These are phyloP conservation scores for Trametes sp. DNA, from an alignment of 1,284 basidiomycete genomes.

Conservation along the genomic window DNA sequence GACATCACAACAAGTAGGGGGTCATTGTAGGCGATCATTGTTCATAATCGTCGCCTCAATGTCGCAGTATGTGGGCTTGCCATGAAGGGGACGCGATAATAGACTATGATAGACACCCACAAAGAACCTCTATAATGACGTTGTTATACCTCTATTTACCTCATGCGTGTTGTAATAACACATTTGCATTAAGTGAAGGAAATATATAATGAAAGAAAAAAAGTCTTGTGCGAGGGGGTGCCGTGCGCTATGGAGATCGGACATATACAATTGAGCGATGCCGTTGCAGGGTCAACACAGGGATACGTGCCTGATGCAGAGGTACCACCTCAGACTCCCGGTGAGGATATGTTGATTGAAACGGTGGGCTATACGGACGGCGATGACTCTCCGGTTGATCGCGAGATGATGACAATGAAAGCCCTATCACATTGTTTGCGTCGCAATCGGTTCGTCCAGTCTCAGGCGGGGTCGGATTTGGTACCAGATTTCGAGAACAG, in stretches of 20 bases:
- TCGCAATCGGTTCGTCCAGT: conserved; percentile 9
- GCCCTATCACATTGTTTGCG: conserved; percentile 19
- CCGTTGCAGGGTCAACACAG: neutral
- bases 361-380: conserved; percentile 9
- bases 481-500: conserved; percentile 24
- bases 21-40: too few species aligned
- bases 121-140: too few species aligned
- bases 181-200: too few species aligned
- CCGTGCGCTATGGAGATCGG: neutral
- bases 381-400: neutral
- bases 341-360: conserved; percentile 2
- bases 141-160: too few species aligned
- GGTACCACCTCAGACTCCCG: neutral
- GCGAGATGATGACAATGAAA: conserved; percentile 14
- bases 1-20: too few species aligned
- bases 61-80: too few species aligned
- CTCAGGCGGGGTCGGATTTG: conserved; percentile 15
- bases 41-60: too few species aligned
- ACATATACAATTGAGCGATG: neutral
- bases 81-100: too few species aligned
- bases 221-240: too few species aligned
- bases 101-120: too few species aligned
- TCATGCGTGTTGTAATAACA: too few species aligned
- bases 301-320: neutral
- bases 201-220: too few species aligned